A percentile compares a stretch with the other conserved stretches of the same genome.
phyloP scores from a whole-genome alignment of 2,329 filamentous ascomycete genomes.

The Myriosclerotinia scirpicola region DNA sequence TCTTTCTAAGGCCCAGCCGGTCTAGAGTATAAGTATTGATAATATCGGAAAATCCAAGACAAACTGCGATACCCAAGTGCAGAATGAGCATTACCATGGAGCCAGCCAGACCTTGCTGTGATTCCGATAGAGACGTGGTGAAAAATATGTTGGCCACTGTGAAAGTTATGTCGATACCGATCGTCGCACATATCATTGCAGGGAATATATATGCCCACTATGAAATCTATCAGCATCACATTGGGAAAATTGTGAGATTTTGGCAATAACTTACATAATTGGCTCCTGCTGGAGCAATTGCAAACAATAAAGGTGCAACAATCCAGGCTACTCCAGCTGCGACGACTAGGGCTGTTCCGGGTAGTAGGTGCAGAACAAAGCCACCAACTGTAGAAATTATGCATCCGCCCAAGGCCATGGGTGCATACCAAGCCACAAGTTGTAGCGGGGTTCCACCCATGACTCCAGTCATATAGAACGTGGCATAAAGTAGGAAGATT shows the following conservation, averaged over 20 bases:
- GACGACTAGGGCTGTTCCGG: conserved; percentile 53
- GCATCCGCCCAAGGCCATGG: conserved; percentile 67
- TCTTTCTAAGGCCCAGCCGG: conserved; percentile 47
- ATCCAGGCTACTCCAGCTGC: conserved; percentile 54
- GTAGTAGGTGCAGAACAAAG: conserved; percentile 54
- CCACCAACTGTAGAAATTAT: conserved; percentile 63
- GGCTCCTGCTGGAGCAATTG: conserved; percentile 47
- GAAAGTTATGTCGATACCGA: conserved; percentile 74
- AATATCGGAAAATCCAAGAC: conserved; percentile 70
- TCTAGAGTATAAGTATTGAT: conserved; percentile 47
- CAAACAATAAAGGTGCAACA: conserved; percentile 54
- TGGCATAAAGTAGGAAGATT: conserved; percentile 68
- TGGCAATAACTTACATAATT: conserved; percentile 31
- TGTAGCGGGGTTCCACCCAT: conserved; percentile 55
- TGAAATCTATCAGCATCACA: conserved; percentile 1
- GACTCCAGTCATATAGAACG: conserved; percentile 59
- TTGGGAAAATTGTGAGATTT: neutral
- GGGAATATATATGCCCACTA: conserved; percentile 73
- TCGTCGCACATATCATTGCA: conserved; percentile 64
- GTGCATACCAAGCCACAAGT: conserved; percentile 61
- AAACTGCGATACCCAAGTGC: conserved; percentile 70
- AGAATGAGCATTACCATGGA: conserved; percentile 69
- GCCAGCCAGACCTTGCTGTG: conserved; percentile 69
- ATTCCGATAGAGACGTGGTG: conserved; percentile 66
- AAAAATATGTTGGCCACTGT: conserved; percentile 77